A percentile compares a stretch with the other conserved stretches of the same genome.
Evolutionary conservation across 2,329 filamentous ascomycete species (phyloP).

Genomic region (Lecanicillium sp.): DNA sequence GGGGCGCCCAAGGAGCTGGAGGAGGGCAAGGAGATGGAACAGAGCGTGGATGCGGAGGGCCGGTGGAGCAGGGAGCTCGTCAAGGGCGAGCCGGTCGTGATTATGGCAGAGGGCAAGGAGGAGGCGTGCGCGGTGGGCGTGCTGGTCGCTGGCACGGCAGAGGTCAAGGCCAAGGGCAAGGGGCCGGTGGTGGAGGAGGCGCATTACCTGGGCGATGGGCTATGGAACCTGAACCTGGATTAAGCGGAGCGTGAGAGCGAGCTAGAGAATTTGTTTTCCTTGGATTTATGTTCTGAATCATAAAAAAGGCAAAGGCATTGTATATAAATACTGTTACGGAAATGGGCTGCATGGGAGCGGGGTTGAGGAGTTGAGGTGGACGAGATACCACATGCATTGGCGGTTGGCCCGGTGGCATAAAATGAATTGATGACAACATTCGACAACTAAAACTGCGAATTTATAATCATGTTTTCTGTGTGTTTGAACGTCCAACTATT

Average conservation of each 20-base stretch:
- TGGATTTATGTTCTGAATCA: no score
- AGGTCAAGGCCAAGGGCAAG: conserved; percentile 92
- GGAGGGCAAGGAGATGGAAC: conserved; percentile 39
- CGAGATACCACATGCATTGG: not conserved
- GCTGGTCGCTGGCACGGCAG: conserved; percentile 76
- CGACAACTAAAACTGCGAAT: no score
- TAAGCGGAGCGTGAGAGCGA: conserved; percentile 21
- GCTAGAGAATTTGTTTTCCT: no score
- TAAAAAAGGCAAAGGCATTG: not conserved
- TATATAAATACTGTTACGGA: not conserved
- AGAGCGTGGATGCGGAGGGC: conserved; percentile 41
- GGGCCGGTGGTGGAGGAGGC: conserved; percentile 89
- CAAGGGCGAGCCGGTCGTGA: conserved; percentile 77
- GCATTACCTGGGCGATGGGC: conserved; percentile 88
- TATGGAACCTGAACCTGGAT: conserved; percentile 69
- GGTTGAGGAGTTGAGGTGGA: conserved; percentile 2
- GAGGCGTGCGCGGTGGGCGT: conserved; percentile 84
- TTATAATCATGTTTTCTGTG: no score
- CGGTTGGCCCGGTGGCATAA: not conserved
- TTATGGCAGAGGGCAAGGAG: conserved; percentile 89
- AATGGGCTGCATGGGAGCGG: not conserved
- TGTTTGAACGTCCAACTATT: no score
- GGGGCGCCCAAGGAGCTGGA: conserved; percentile 26
- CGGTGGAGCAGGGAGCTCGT: conserved; percentile 62
- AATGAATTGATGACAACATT: not conserved